phyloP scores from a whole-genome alignment of 1,284 basidiomycete genomes.

The Marasmius tenuissimus region DNA sequence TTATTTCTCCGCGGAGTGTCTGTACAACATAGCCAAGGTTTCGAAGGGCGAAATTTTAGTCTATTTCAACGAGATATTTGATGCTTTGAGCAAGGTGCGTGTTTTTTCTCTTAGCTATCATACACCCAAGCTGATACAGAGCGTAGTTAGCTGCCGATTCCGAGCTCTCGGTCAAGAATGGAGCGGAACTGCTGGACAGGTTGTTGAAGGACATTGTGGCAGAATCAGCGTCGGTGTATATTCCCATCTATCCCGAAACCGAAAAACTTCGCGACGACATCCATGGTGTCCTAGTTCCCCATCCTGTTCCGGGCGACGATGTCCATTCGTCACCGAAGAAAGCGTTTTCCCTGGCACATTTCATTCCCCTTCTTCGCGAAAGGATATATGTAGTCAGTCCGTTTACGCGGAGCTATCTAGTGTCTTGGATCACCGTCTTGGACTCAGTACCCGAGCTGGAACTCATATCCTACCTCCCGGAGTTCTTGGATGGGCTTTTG shows the following conservation, averaged over 20 bases:
- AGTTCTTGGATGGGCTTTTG: conserved; percentile 94
- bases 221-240: conserved; percentile 94
- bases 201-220: conserved; percentile 97
- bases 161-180: conserved; percentile 97
- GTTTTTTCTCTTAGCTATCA: conserved; percentile 4
- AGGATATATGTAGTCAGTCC: conserved; percentile 95
- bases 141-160: conserved; percentile 91
- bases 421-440: conserved; percentile 95
- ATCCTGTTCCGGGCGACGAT: conserved; percentile 49
- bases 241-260: conserved; percentile 85
- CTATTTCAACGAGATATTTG: conserved; percentile 98
- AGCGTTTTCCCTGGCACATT: conserved; percentile 92
- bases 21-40: conserved; percentile 99
- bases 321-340: conserved; percentile 52
- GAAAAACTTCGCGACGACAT: conserved; percentile 61
- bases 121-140: background rate
- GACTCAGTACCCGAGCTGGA: conserved; percentile 97
- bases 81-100: conserved; percentile 90
- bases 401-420: conserved; percentile 94
- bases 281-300: conserved; percentile 63
- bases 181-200: conserved; percentile 96
- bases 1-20: conserved; percentile 95
- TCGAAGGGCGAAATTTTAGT: conserved; percentile 97
- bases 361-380: conserved; percentile 92
- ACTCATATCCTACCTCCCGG: conserved; percentile 90